Evolutionary conservation across 2,329 filamentous ascomycete genomes (phyloP).

Genomic region (Metarhizium guizhouense): DNA sequence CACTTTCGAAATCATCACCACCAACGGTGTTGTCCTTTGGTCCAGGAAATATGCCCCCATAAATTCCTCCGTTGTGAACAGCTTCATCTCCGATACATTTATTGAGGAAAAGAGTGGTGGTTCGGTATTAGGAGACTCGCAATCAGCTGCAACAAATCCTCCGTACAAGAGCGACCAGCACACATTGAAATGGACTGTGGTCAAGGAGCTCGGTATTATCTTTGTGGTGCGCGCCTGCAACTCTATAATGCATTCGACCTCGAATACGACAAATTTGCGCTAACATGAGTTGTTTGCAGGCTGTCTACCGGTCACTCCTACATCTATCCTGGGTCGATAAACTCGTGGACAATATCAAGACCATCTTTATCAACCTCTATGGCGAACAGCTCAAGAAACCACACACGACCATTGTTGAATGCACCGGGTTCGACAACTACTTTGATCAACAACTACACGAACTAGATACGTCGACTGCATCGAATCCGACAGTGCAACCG

Average conservation of each 20-base stretch:
- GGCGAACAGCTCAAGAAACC: slow-evolving; percentile 76
- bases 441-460: slow-evolving; percentile 89
- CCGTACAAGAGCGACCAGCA: slow-evolving; percentile 88
- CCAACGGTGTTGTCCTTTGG: slow-evolving; percentile 94
- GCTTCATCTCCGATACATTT: slow-evolving; percentile 91
- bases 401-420: slow-evolving; percentile 70
- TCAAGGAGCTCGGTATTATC: slow-evolving; percentile 87
- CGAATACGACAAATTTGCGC: neutral
- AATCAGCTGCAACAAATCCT: slow-evolving; percentile 54
- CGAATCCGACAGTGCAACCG: slow-evolving; percentile 18
- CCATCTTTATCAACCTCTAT: slow-evolving; percentile 85
- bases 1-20: slow-evolving; percentile 92
- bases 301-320: slow-evolving; percentile 90
- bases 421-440: slow-evolving; percentile 76
- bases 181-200: slow-evolving; percentile 85
- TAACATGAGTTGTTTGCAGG: slow-evolving; percentile 39
- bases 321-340: slow-evolving; percentile 97
- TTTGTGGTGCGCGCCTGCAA: slow-evolving; percentile 60
- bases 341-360: slow-evolving; percentile 88
- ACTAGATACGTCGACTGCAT: slow-evolving; percentile 50
- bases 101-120: slow-evolving; percentile 81
- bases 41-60: slow-evolving; percentile 77
- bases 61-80: slow-evolving; percentile 79
- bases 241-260: neutral
- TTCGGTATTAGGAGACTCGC: slow-evolving; percentile 49